Percentiles rank a stretch among this genome's conserved stretches.
These are phyloP conservation scores for Tardiomyces blankii DNA, from an alignment of 1,139 yeast species.

Conservation along the genomic window DNA sequence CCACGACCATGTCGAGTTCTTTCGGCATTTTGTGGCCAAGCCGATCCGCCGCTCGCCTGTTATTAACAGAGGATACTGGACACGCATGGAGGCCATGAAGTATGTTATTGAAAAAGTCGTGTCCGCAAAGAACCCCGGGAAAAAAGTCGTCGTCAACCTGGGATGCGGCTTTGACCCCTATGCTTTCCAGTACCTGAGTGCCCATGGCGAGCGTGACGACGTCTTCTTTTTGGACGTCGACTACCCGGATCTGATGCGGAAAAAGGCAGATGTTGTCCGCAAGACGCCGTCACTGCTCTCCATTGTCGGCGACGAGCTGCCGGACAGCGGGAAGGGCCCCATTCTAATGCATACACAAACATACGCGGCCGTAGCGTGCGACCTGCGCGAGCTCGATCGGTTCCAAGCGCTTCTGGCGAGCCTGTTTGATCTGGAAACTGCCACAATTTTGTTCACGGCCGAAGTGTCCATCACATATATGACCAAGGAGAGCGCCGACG, in stretches of 20 bases:
- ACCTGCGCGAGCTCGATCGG: constrained; percentile 39
- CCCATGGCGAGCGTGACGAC: constrained; percentile 13
- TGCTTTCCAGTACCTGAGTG: constrained; percentile 49
- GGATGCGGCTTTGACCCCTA: constrained; percentile 65
- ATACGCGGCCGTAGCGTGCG: constrained; percentile 62
- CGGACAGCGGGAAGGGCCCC: constrained; percentile 6
- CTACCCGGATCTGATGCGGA: constrained; percentile 54
- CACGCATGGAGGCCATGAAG: constrained; percentile 63
- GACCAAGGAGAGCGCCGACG: constrained; percentile 59
- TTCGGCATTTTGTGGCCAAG: constrained; percentile 56
- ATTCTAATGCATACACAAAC: constrained; percentile 33
- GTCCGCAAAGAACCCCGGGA: background rate
- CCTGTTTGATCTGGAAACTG: constrained; percentile 20
- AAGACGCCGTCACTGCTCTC: constrained; percentile 36
- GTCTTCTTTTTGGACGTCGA: constrained; percentile 59
- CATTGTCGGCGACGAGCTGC: constrained; percentile 33
- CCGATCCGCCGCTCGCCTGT: constrained; percentile 68
- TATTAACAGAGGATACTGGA: constrained; percentile 77
- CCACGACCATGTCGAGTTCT: constrained; percentile 34
- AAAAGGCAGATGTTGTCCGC: constrained; percentile 42
- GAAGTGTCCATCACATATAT: constrained; percentile 79
- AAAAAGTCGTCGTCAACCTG: constrained; percentile 43
- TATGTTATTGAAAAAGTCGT: constrained; percentile 31
- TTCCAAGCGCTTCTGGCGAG: constrained; percentile 33
- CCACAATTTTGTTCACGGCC: constrained; percentile 54